These are phyloP conservation scores for Strigomonas culicis DNA, from an alignment of 208 protist genomes.

Conservation along the genomic window DNA sequence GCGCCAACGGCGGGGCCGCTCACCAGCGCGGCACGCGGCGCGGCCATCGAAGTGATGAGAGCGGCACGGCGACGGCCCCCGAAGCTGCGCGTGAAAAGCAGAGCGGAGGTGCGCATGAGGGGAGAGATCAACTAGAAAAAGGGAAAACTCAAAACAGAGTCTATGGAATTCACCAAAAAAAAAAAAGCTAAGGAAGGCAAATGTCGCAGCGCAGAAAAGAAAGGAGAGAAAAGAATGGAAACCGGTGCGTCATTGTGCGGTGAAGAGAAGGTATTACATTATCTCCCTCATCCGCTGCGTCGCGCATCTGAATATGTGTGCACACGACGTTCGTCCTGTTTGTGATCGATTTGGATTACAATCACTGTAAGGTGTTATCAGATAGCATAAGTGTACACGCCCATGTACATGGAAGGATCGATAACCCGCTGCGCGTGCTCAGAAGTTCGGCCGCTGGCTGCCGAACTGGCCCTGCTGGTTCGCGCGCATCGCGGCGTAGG, in stretches of 20 bases:
- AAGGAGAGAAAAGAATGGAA: conserved; percentile 8
- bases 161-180: conserved; percentile 9
- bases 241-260: neutral
- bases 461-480: conserved; percentile 59
- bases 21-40: conserved; percentile 10
- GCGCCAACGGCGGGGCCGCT: neutral
- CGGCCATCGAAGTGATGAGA: neutral
- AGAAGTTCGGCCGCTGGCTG: conserved; percentile 51
- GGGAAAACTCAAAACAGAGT: conserved; percentile 9
- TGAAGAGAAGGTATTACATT: neutral
- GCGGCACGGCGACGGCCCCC: conserved; percentile 7
- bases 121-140: neutral
- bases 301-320: no score
- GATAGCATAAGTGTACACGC: no score
- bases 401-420: no score
- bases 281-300: neutral
- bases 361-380: no score
- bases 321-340: no score
- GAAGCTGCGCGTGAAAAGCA: neutral
- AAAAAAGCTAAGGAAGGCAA: no score
- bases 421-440: conserved; percentile 2
- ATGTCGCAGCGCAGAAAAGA: neutral
- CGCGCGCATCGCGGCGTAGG: conserved; percentile 64
- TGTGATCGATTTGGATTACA: no score
- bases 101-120: neutral